Conservation (phyloP, 345 rosid genomes). For the Citrus cavaleriei region DNA sequence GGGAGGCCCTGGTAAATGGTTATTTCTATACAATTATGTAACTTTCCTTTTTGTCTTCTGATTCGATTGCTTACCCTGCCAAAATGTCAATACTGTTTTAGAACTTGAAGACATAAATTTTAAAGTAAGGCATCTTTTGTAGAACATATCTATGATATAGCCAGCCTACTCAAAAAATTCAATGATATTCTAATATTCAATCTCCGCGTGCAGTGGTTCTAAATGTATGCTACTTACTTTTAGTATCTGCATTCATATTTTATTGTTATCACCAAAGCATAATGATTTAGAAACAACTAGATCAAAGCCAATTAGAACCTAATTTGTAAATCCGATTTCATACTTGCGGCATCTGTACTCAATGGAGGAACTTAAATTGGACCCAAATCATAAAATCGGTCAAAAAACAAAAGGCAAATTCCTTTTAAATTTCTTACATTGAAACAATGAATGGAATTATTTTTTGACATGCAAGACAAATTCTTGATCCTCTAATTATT, state of each 20-base stretch:
- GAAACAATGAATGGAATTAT: too few relatives aligned
- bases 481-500: too few relatives aligned
- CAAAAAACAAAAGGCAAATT: neutral
- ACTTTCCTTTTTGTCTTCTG: neutral
- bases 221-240: neutral
- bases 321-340: neutral
- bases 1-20: conserved; percentile 75
- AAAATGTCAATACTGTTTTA: neutral
- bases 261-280: neutral
- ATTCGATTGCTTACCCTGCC: neutral
- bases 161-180: neutral
- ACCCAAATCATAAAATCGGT: neutral
- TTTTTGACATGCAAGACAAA: neutral
- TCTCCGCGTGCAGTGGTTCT: neutral
- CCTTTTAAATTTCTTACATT: neutral
- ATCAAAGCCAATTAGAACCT: neutral
- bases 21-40: neutral
- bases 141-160: neutral
- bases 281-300: neutral
- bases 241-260: neutral
- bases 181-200: neutral
- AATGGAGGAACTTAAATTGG: neutral
- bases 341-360: neutral
- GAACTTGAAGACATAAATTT: neutral
- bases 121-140: neutral